Evolutionary conservation across 495 filamentous ascomycete genomes (phyloP).

Genomic region (Aspergillus kassunensis): DNA sequence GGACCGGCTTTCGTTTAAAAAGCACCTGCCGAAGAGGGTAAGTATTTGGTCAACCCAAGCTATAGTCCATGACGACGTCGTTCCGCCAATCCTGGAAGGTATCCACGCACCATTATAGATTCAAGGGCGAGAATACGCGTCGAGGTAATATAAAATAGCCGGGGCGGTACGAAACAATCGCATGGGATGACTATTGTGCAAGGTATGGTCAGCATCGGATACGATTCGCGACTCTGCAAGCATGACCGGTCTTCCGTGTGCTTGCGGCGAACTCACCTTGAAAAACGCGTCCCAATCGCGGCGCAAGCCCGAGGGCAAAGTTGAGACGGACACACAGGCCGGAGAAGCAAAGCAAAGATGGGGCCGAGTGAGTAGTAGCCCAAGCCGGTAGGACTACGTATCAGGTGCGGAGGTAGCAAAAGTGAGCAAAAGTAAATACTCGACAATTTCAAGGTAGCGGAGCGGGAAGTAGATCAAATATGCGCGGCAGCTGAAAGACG

Average conservation of each 20-base stretch:
- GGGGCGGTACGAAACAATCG: background rate
- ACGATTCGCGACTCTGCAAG: background rate
- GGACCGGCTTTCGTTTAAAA: slow-evolving; percentile 94
- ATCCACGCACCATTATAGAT: slow-evolving; percentile 37
- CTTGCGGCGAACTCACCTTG: slow-evolving; percentile 17
- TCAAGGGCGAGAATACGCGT: slow-evolving; percentile 23
- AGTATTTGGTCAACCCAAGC: slow-evolving; percentile 15
- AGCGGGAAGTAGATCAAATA: slow-evolving; percentile 14
- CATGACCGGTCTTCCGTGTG: background rate
- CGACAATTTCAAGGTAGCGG: slow-evolving; percentile 8
- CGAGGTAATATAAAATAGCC: slow-evolving; percentile 27
- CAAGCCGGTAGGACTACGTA: background rate
- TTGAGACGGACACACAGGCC: slow-evolving; percentile 13
- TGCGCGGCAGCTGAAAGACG: slow-evolving; percentile 20
- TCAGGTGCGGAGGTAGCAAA: background rate
- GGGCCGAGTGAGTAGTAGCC: background rate
- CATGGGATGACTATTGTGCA: slow-evolving; percentile 1
- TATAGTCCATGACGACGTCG: background rate
- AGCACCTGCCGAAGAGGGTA: slow-evolving; percentile 65
- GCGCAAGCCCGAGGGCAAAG: slow-evolving; percentile 13
- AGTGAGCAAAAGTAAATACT: background rate
- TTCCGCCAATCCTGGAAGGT: background rate
- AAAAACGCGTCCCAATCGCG: slow-evolving; percentile 27
- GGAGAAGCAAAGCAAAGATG: slow-evolving; percentile 14
- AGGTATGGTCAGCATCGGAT: slow-evolving; percentile 3